Percentiles rank a stretch among this genome's conserved stretches.
Conservation (phyloP, 495 filamentous ascomycete genomes). For the Astrocystis sublimbata region DNA sequence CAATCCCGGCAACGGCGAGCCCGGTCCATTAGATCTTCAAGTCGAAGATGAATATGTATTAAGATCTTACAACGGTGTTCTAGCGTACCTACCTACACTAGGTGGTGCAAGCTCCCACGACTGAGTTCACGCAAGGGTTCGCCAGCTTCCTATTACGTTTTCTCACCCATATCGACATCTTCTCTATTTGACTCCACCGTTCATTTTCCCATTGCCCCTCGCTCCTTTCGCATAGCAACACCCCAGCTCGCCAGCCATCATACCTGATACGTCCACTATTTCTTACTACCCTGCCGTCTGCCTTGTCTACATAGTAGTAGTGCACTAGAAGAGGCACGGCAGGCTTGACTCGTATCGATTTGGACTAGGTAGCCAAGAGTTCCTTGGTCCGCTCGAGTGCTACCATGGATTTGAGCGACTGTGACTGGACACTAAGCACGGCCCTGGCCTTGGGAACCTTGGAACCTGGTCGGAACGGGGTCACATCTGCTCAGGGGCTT, state of each 20-base stretch:
- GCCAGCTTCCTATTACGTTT: background rate
- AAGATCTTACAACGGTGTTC: background rate
- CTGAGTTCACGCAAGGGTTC: background rate
- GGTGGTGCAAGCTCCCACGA: background rate
- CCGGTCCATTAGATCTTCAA: background rate
- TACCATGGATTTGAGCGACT: background rate
- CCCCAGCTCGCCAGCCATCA: background rate
- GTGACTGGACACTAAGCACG: constrained; percentile 15
- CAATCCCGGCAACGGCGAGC: too few species aligned
- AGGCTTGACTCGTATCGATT: constrained; percentile 2
- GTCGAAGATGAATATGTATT: too few species aligned
- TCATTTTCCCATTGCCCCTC: too few species aligned
- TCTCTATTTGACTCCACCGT: background rate
- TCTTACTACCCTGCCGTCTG: too few species aligned
- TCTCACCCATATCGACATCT: background rate
- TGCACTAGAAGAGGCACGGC: background rate
- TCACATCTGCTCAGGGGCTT: constrained; percentile 11
- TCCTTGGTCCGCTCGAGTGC: too few species aligned
- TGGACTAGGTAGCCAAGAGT: too few species aligned
- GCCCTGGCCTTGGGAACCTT: background rate
- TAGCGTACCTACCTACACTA: too few species aligned
- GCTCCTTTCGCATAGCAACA: background rate
- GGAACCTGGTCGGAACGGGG: too few species aligned
- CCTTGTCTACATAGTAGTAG: background rate
- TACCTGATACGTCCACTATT: background rate